Evolutionary conservation across 768 basidiomycete genomes (phyloP), one percentile per base, ranked within the genome.

Genomic region (Sarcomyxa edulis): DNA sequence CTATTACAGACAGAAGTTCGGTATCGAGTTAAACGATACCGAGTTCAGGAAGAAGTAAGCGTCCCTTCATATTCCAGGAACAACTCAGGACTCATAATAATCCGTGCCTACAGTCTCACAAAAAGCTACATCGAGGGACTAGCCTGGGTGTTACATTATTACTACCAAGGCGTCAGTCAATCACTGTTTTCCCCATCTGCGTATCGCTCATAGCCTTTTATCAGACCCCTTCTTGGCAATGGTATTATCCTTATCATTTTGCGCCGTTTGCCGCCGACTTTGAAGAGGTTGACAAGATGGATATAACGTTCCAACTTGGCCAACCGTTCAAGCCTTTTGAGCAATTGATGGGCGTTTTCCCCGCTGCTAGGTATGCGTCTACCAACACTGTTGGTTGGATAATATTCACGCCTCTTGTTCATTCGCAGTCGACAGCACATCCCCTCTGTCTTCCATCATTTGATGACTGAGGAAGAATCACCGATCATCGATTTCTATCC

Each of bases 231-330:
- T 96, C 94, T 3, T 98, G 95, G 95, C 81, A 93, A 53, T 99
- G 96, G 96, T 99, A 85, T 64, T 98, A 97, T 59, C 96, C 96
- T 1, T 94, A 86, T 53, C 96, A 99, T 61, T 99, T 96, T 58
- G 91, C 96, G 9, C 96, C 96, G 1, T 99, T 99, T 58, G 96
- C 96, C 6, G 82, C 84, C 44, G 96, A 99, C 59, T 97, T 98
- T 48, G 73, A 76, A 40, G 81, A 87, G 31, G 68, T 95, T 32
- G 74, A 72, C 24, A 70, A 79, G 46, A 79, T 94, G 77, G 66
- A 90, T 25, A 80, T 98, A 55, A 60, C 68, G 25, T 98, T 98
- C 53, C 73, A 76, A 4, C 55, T 78, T 18, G 90, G 93, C 5
- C 72, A 79, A 43, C 96, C 96, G 3, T 98, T 97, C 72, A 90